Conservation (phyloP, 2,329 filamentous ascomycete genomes). For the Dendrostoma leiphaemia region DNA sequence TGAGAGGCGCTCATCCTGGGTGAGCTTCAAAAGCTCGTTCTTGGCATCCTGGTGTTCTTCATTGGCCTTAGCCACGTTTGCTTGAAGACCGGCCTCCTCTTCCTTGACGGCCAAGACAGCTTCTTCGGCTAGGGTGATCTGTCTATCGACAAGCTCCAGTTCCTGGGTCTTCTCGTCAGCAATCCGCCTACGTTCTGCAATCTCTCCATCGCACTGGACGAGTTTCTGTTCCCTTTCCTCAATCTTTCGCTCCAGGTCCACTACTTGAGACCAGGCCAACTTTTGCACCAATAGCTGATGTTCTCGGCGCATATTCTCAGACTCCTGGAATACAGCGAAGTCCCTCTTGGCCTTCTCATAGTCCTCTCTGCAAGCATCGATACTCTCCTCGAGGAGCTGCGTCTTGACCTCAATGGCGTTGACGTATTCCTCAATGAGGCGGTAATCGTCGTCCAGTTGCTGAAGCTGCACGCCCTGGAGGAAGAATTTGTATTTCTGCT, state of each 20-base stretch:
- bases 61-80: conserved; percentile 47
- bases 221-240: conserved; percentile 35
- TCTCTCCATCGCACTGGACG: conserved; percentile 36
- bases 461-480: conserved; percentile 92
- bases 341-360: conserved; percentile 62
- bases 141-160: conserved; percentile 37
- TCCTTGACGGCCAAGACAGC: conserved; percentile 42
- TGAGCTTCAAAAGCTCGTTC: conserved; percentile 52
- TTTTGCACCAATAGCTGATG: conserved; percentile 61
- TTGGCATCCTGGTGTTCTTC: conserved; percentile 52
- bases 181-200: conserved; percentile 38
- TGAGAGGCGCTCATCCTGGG: conserved; percentile 66
- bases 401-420: conserved; percentile 69
- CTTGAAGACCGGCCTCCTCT: conserved; percentile 45
- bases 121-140: conserved; percentile 44
- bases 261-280: conserved; percentile 84
- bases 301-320: conserved; percentile 61
- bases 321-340: conserved; percentile 63
- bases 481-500: conserved; percentile 95
- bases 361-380: conserved; percentile 57
- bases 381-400: conserved; percentile 57
- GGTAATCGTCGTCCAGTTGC: conserved; percentile 87
- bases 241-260: conserved; percentile 64
- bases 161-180: conserved; percentile 45
- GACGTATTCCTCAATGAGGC: conserved; percentile 74